Conservation (phyloP, 1,284 basidiomycete genomes). For the Stygiomarasmius scandens region DNA sequence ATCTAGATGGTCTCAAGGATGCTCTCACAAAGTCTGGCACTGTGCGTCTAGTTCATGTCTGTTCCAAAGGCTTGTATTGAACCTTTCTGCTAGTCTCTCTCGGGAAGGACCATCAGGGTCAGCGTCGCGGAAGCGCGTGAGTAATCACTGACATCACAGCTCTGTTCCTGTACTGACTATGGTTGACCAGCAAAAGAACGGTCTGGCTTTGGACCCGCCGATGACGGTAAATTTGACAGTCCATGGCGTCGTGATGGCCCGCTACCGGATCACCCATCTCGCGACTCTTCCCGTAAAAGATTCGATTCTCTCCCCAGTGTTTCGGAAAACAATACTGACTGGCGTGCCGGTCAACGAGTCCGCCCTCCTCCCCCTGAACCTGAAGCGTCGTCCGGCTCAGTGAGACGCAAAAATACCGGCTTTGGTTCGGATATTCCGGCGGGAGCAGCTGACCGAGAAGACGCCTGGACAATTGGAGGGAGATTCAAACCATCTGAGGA, state of each 20-base stretch:
- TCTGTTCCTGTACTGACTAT: constrained; percentile 10
- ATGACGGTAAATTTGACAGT: constrained; percentile 74
- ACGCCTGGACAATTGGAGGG: constrained; percentile 71
- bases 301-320: constrained; percentile 53
- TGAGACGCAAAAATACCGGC: constrained; percentile 59
- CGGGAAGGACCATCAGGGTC: constrained; percentile 83
- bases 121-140: constrained; percentile 95
- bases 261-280: constrained; percentile 63
- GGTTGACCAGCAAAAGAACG: constrained; percentile 69
- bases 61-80: constrained; percentile 5
- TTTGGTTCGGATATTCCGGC: constrained; percentile 52
- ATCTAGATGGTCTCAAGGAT: constrained; percentile 82
- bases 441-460: constrained; percentile 74
- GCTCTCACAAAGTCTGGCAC: constrained; percentile 70
- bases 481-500: constrained; percentile 64
- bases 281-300: constrained; percentile 64
- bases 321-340: constrained; percentile 65
- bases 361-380: constrained; percentile 48
- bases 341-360: constrained; percentile 68
- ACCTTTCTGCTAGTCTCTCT: constrained; percentile 42
- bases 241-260: constrained; percentile 91
- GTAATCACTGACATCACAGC: constrained; percentile 31
- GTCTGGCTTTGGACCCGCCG: constrained; percentile 59
- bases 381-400: constrained; percentile 40
- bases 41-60: constrained; percentile 43